Percentiles rank a stretch among this genome's conserved stretches.
Evolutionary conservation across 805 yeast genomes (phyloP).

Genomic region (Schwanniomyces yamadae): DNA sequence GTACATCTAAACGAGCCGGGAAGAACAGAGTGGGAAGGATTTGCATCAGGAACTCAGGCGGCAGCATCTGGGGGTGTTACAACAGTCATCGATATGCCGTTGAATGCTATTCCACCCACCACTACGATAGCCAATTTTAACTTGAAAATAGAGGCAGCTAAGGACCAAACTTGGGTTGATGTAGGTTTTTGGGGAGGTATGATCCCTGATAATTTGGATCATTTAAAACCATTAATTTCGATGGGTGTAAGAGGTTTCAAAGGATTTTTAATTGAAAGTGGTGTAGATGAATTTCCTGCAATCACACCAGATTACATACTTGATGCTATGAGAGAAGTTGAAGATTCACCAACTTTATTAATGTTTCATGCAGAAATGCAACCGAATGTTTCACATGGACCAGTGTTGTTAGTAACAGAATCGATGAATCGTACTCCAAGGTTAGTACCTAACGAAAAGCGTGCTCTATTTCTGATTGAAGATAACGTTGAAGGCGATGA

Average conservation of each 20-base stretch:
- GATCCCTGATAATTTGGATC: slow-evolving; percentile 71
- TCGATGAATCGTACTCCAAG: slow-evolving; percentile 22
- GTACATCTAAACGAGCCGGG: slow-evolving; percentile 97
- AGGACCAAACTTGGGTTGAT: slow-evolving; percentile 85
- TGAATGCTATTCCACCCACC: slow-evolving; percentile 94
- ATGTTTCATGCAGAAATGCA: slow-evolving; percentile 96
- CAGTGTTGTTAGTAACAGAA: slow-evolving; percentile 23
- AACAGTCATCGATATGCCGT: slow-evolving; percentile 93
- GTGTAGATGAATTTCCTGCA: slow-evolving; percentile 95
- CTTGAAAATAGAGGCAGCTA: slow-evolving; percentile 74
- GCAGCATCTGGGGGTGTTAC: slow-evolving; percentile 97
- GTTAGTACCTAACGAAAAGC: slow-evolving; percentile 20
- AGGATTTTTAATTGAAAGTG: slow-evolving; percentile 88
- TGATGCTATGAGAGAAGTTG: slow-evolving; percentile 61
- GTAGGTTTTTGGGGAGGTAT: slow-evolving; percentile 97
- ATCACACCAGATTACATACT: slow-evolving; percentile 64
- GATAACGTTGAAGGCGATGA: slow-evolving; percentile 12
- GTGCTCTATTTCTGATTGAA: slow-evolving; percentile 15
- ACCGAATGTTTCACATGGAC: slow-evolving; percentile 29
- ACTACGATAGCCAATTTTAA: slow-evolving; percentile 77
- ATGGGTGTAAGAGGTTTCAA: slow-evolving; percentile 94
- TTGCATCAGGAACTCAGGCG: slow-evolving; percentile 91
- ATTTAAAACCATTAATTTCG: slow-evolving; percentile 70
- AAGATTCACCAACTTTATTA: slow-evolving; percentile 64
- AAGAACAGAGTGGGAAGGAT: slow-evolving; percentile 98